Conservation (phyloP, 805 yeast genomes). For the Candida wancherniae region DNA sequence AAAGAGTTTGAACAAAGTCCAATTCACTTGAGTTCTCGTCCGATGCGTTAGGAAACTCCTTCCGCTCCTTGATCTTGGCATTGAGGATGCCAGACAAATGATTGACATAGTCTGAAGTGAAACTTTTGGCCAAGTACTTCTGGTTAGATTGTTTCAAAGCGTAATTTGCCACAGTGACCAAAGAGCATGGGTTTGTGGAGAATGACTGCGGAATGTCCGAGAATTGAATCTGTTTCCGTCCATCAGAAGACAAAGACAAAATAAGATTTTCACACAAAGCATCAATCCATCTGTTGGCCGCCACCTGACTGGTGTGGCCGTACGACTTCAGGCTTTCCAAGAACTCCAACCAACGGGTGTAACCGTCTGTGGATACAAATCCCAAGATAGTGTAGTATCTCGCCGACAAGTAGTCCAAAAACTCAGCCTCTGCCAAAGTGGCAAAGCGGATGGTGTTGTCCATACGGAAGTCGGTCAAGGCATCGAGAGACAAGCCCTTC, state of each 20-base stretch:
- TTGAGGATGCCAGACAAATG: slow-evolving; percentile 21
- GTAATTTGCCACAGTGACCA: slow-evolving; percentile 25
- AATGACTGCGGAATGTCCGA: slow-evolving; percentile 18
- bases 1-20: slow-evolving; percentile 28
- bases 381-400: slow-evolving; percentile 33
- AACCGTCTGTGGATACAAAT: slow-evolving; percentile 15
- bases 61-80: slow-evolving; percentile 11
- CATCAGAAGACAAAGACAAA: slow-evolving; percentile 15
- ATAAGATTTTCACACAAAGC: slow-evolving; percentile 22
- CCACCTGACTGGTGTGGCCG: slow-evolving; percentile 26
- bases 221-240: slow-evolving; percentile 15
- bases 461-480: slow-evolving; percentile 11
- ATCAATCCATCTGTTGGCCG: slow-evolving; percentile 33
- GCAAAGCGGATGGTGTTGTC: slow-evolving; percentile 2
- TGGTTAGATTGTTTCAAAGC: slow-evolving; percentile 21
- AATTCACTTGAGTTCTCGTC: slow-evolving; percentile 16
- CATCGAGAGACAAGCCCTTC: slow-evolving; percentile 17
- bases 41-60: slow-evolving; percentile 30
- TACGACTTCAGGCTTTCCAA: slow-evolving; percentile 18
- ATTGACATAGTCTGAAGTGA: slow-evolving; percentile 24
- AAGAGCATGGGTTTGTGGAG: slow-evolving; percentile 21
- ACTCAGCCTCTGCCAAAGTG: slow-evolving; percentile 16
- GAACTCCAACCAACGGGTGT: slow-evolving; percentile 27
- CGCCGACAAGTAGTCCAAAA: slow-evolving; percentile 28
- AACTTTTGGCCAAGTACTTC: slow-evolving; percentile 13